Evolutionary conservation across 2,329 filamentous ascomycete genomes (phyloP).

Genomic region (Orbilia quercus): DNA sequence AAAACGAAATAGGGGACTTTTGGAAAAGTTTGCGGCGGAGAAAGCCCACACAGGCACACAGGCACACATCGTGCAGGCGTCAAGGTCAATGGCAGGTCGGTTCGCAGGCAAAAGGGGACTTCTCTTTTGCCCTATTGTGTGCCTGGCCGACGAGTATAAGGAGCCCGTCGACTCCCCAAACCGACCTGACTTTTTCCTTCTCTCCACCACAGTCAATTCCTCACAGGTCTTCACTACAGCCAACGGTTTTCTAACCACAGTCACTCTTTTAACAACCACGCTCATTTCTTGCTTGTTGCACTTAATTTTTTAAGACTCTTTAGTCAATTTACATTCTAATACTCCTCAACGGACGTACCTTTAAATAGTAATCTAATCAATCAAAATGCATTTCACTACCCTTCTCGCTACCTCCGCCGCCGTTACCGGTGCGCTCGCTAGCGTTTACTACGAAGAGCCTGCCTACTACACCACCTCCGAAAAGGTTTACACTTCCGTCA

Average conservation of each 20-base stretch:
- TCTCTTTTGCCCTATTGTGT: constrained; percentile 14
- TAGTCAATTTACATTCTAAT: constrained; percentile 55
- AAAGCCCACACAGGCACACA: constrained; percentile 11
- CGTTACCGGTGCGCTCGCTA: constrained; percentile 45
- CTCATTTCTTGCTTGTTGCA: constrained; percentile 48
- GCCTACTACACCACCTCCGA: constrained; percentile 44
- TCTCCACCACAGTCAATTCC: constrained; percentile 57
- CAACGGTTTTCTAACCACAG: constrained; percentile 56
- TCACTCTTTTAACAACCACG: constrained; percentile 54
- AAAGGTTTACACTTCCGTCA: constrained; percentile 48
- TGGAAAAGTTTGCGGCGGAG: constrained; percentile 47
- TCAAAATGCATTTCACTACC: constrained; percentile 55
- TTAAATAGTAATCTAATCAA: constrained; percentile 54
- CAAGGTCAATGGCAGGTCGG: constrained; percentile 11
- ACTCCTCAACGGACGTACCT: constrained; percentile 45
- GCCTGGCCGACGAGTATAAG: constrained; percentile 50
- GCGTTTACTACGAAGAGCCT: constrained; percentile 44
- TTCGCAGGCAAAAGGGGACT: constrained; percentile 7
- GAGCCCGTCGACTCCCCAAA: constrained; percentile 52
- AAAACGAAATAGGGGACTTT: constrained; percentile 9
- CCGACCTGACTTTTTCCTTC: constrained; percentile 30
- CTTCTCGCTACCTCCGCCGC: constrained; percentile 47
- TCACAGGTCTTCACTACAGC: constrained; percentile 54
- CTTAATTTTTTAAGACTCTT: constrained; percentile 45
- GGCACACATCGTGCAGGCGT: constrained; percentile 21